phyloP scores from a whole-genome alignment of 163 green algal species.

The Trebouxia gelatinosa region DNA sequence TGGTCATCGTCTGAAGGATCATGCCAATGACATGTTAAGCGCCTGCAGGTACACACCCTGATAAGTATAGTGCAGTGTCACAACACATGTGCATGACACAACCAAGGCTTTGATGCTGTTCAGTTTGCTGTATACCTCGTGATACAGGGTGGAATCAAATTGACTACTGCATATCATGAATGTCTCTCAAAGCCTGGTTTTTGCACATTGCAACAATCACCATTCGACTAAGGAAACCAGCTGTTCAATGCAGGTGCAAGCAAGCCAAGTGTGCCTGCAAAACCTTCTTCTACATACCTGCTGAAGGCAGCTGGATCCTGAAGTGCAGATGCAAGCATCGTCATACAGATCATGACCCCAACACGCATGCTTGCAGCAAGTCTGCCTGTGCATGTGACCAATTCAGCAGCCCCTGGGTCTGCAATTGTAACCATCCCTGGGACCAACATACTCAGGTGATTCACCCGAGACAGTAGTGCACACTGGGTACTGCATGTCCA shows the following conservation, averaged over 20 bases:
- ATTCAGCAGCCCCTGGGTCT: slow-evolving; percentile 58
- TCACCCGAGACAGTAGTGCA: not conserved
- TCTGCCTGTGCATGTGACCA: slow-evolving; percentile 41
- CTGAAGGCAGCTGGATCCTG: slow-evolving; percentile 58
- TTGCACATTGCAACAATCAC: too few relatives aligned
- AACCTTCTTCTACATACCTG: slow-evolving; percentile 63
- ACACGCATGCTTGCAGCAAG: slow-evolving; percentile 48
- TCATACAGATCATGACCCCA: slow-evolving; percentile 52
- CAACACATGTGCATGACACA: too few relatives aligned
- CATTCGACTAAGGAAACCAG: too few relatives aligned
- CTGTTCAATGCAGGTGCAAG: slow-evolving; percentile 1
- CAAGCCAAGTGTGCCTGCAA: slow-evolving; percentile 37
- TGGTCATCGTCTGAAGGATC: slow-evolving; percentile 57
- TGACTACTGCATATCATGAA: not conserved
- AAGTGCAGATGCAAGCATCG: slow-evolving; percentile 61
- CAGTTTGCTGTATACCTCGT: too few relatives aligned
- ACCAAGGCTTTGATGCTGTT: too few relatives aligned
- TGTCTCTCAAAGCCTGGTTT: too few relatives aligned
- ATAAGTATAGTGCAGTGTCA: too few relatives aligned
- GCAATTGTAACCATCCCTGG: slow-evolving; percentile 67
- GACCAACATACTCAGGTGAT: slow-evolving; percentile 47
- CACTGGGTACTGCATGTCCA: not conserved
- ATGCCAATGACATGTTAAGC: too few relatives aligned
- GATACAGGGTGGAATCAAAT: slow-evolving; percentile 7
- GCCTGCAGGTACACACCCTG: too few relatives aligned